Percentiles rank a stretch among this genome's conserved stretches.
Conservation (phyloP, 176 grass and related monocot species). For the Hordeum marinum region DNA sequence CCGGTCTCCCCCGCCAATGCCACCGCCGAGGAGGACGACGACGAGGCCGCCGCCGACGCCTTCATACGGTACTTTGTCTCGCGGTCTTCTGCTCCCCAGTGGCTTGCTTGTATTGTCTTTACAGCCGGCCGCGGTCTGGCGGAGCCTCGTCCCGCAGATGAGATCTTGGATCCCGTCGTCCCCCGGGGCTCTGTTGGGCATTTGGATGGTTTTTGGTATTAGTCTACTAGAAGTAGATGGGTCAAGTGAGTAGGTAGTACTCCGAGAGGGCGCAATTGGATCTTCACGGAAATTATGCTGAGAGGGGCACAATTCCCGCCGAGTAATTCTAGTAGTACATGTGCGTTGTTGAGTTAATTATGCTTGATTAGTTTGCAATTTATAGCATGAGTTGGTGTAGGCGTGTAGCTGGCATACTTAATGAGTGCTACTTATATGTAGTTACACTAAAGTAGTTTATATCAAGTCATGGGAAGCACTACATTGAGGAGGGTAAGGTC, state of each 20-base stretch:
- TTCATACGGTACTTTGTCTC: slow-evolving; percentile 77
- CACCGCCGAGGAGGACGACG: slow-evolving; percentile 32
- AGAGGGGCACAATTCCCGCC: background rate
- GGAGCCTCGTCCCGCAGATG: too few relatives aligned
- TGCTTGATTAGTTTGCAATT: background rate
- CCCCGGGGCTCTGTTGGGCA: background rate
- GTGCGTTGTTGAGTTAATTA: background rate
- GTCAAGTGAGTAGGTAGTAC: background rate
- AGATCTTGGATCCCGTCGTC: slow-evolving; percentile 22
- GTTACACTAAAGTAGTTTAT: background rate
- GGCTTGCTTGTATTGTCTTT: background rate
- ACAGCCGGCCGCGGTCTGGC: too few relatives aligned
- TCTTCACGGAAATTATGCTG: background rate
- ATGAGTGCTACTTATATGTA: background rate
- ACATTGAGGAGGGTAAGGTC: background rate
- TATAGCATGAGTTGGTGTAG: background rate
- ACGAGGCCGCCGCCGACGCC: slow-evolving; percentile 39
- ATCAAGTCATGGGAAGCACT: background rate
- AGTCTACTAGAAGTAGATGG: background rate
- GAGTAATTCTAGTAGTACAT: background rate
- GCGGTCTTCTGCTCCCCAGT: background rate
- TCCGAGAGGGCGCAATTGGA: background rate
- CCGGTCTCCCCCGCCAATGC: slow-evolving; percentile 33
- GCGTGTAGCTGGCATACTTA: background rate
- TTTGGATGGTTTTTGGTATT: background rate